A percentile compares a stretch with the other conserved stretches of the same genome.
These are phyloP conservation scores for Capniomyces stellatus DNA, from an alignment of 371 early-diverging fungal genomes.

Conservation along the genomic window DNA sequence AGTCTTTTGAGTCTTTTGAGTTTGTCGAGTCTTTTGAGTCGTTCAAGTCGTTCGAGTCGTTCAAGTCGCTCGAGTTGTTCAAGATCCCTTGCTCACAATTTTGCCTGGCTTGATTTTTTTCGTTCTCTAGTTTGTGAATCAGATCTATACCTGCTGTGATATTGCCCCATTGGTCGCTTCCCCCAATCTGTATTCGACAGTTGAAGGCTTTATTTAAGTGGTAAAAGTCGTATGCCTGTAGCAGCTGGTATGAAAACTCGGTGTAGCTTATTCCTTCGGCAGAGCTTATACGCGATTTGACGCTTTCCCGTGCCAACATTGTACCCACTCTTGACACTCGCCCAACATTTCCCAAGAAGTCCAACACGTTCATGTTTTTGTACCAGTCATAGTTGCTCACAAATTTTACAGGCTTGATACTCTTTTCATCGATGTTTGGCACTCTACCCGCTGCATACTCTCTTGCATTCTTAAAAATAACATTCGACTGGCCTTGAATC, in stretches of 20 bases:
- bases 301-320: conserved; percentile 81
- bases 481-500: conserved; percentile 48
- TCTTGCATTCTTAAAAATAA: conserved; percentile 47
- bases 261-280: conserved; percentile 82
- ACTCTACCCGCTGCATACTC: conserved; percentile 32
- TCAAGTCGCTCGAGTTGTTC: neutral
- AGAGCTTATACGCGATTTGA: conserved; percentile 54
- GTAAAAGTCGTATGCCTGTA: conserved; percentile 90
- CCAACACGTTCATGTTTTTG: conserved; percentile 46
- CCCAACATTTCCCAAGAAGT: conserved; percentile 63
- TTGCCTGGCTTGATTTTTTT: neutral
- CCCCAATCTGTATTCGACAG: conserved; percentile 50
- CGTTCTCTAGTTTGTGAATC: conserved; percentile 38
- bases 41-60: neutral
- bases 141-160: conserved; percentile 86
- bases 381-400: conserved; percentile 77
- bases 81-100: neutral
- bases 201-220: conserved; percentile 58
- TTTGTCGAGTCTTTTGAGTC: neutral
- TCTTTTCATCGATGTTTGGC: conserved; percentile 1
- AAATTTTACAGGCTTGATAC: conserved; percentile 27
- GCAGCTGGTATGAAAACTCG: conserved; percentile 86
- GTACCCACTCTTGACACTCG: conserved; percentile 55
- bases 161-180: conserved; percentile 97
- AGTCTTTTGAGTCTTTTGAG: neutral